Base-by-base conservation (phyloP, 208 protist genomes). In the Leishmania turanica region DNA sequence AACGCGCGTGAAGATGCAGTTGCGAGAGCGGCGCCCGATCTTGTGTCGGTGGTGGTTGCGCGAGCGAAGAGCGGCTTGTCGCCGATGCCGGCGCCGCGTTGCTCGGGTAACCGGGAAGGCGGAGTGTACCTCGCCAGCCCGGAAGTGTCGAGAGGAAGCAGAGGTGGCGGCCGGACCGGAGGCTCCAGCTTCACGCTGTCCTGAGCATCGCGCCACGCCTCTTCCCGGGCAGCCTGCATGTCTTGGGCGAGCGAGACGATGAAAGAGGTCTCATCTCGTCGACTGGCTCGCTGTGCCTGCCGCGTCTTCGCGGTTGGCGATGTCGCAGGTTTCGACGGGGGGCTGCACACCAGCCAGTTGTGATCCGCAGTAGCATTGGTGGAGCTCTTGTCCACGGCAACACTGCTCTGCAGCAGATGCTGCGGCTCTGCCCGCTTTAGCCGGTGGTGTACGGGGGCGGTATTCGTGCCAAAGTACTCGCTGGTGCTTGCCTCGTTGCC, bases 271-370 rank as follows among this genome's bases (percentile, higher is more conserved):
- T 86, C 78, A 0, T 51, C 64, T 40, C 65, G 82, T 45, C 82
- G 47, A 21, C 15, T 49, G 19, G 13, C 54, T 7, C 78, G 70
- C 1, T 75, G 53, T n/a, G 1, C 27, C 11, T 75, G 77, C 19
- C 82, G 82, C 19, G 75, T 40, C 58, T n/a, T 51, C 0, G 78
- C 70, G 8, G 42, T 17, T 11, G 77, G 73, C 0, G 72, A 76
- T 40, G 64, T 34, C 8, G 15, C 65, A 31, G 42, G 62, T 5
- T 66, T 65, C 42, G 65, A 13, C 45, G 77, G 17, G 2, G 82
- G 78, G 66, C 78, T 86, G 74, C 45, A 64, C 54, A 82, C 82
- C 11, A 86, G 62, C n/a, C 4, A 47, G 76, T 42, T 71, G 76
- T 7, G 37, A 64, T 75, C 45, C 1, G 31, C 62, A 31, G 31